Conservation (phyloP, 352 stramenopile species). For the Globisporangium nagaii region DNA sequence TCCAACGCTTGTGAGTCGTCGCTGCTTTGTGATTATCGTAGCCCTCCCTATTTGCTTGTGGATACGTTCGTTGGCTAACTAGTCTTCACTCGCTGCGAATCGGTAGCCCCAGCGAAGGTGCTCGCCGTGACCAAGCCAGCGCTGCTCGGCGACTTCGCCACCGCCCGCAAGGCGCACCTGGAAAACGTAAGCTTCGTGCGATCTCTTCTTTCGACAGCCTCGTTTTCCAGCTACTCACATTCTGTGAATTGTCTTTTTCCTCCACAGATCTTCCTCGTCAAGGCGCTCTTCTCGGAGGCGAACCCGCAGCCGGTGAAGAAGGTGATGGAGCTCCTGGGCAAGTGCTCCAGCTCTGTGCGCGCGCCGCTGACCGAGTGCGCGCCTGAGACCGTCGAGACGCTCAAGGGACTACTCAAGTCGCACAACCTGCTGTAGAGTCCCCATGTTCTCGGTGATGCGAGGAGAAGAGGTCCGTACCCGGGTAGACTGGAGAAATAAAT, state of each 20-base stretch:
- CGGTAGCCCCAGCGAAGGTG: constrained; percentile 74
- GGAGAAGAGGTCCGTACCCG: background rate
- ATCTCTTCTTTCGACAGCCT: background rate
- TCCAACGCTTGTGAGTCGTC: constrained; percentile 72
- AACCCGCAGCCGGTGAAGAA: constrained; percentile 92
- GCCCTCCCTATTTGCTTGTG: no score
- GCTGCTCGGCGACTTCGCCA: constrained; percentile 73
- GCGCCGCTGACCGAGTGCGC: constrained; percentile 72
- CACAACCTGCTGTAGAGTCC: constrained; percentile 68
- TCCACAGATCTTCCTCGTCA: constrained; percentile 83
- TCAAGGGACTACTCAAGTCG: constrained; percentile 60
- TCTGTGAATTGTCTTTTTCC: background rate
- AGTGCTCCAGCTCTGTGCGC: constrained; percentile 71
- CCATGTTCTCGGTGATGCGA: constrained; percentile 7
- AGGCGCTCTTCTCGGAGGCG: constrained; percentile 88
- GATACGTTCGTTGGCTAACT: background rate
- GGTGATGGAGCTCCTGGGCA: constrained; percentile 82
- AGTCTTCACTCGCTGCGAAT: constrained; percentile 1
- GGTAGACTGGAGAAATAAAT: background rate
- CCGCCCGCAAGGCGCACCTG: constrained; percentile 78
- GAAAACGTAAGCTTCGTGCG: constrained; percentile 55
- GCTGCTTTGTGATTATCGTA: background rate
- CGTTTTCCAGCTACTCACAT: background rate
- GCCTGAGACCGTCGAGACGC: constrained; percentile 52
- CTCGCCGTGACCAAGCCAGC: constrained; percentile 74